Evolutionary conservation across 257 asterid species (phyloP), one percentile per base, ranked within the genome.

Genomic region (Solanum pimpinellifolium): DNA sequence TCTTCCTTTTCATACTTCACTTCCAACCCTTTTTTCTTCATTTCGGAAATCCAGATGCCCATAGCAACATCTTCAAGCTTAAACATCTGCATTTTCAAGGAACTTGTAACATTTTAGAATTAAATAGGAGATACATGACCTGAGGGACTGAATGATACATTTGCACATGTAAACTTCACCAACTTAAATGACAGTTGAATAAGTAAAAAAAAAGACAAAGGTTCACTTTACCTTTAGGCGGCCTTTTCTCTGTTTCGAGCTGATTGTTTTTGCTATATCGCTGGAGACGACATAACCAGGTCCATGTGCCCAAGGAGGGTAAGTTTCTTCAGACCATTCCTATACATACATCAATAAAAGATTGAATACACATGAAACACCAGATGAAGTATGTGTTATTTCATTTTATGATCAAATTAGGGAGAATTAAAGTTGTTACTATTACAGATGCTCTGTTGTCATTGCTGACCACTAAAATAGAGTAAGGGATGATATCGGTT

Each of bases 271-370:
- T 23, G 99, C 98, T 89, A 96, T 95, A 87, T 96, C 98, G 56
- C 91, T 92, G 59, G 99, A 94, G 73, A 97, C 94, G 6, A 92
- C 95, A 70, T 97, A 97, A 49, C 99, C 99, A 7, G 99, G 99
- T 88, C 99, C 98, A 86, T 93, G 96, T 37, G 98, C 99, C 95
- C 94, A 97, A 77, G 99, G 99, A 76, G 99, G 99, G 89, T 97
- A 96, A 56, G 78, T 82, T 68, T 96, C 98, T 14, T 93, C 94
- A 65, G 94, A 92, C 98, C 98, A 97, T 92, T 97, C 99, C 99
- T 97, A 60, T 37, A 91, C 42, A 60, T 37, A 91, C 42, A 80
- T 80, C 85, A 81, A 81, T 20, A 49, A 31, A 29, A 89, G 90
- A 91, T 85, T 44, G 69, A 68, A 46, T 77, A 62, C 35, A 11